A percentile compares a stretch with the other conserved stretches of the same genome.
These are phyloP conservation scores for Phanerochaete carnosa DNA, from an alignment of 768 basidiomycete genomes.

Conservation along the genomic window DNA sequence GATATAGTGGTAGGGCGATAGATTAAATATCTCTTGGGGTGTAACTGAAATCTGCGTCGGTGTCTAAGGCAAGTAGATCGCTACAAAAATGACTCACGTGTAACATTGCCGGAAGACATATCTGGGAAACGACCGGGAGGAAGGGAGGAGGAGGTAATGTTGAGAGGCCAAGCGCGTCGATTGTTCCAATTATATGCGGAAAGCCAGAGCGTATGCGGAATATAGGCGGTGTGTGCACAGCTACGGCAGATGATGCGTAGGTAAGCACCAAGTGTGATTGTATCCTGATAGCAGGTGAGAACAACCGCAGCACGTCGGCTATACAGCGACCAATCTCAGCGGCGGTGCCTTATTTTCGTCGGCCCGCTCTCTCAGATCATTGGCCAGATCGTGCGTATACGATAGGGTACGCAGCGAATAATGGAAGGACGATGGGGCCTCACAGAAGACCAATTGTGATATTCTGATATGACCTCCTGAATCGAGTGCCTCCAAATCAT, in stretches of 20 bases:
- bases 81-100: neutral
- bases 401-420: no score
- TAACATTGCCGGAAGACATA: neutral
- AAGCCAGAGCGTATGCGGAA: neutral
- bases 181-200: neutral
- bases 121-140: neutral
- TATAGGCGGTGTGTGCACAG: neutral
- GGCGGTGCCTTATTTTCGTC: no score
- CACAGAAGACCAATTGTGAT: no score
- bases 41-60: neutral
- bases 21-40: neutral
- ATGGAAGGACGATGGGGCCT: no score
- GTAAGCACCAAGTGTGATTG: neutral
- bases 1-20: slow-evolving; percentile 30
- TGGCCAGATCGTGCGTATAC: no score
- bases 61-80: neutral
- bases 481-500: no score
- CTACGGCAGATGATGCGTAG: neutral
- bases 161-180: neutral
- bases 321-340: no score
- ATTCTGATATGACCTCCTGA: no score
- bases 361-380: no score
- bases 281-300: neutral
- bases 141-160: neutral
- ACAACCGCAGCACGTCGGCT: neutral